These are phyloP conservation scores for Pelargonium cotyledonis DNA, from an alignment of 441 rosid species.

Conservation along the genomic window DNA sequence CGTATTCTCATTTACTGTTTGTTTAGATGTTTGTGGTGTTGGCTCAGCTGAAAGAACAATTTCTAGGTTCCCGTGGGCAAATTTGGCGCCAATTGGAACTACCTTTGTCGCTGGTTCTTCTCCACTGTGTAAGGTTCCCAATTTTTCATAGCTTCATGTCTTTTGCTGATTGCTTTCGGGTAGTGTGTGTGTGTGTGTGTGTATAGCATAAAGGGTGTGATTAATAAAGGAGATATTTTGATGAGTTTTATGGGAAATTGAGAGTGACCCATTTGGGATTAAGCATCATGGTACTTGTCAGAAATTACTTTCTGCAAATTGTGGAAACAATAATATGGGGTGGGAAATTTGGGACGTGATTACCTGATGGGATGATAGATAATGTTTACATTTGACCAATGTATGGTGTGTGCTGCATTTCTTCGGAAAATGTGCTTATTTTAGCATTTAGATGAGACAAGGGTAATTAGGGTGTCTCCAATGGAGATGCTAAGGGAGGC, in stretches of 20 bases:
- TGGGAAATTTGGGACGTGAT: background rate
- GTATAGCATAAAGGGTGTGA: background rate
- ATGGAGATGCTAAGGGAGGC: no score
- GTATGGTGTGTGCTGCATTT: background rate
- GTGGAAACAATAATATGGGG: background rate
- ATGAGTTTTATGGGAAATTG: no score
- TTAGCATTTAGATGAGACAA: background rate
- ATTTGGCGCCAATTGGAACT: background rate
- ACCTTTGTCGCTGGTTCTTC: background rate
- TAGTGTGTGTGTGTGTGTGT: background rate
- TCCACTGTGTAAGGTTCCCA: background rate
- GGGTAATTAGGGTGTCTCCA: no score
- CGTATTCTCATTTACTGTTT: background rate
- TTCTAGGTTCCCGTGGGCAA: background rate
- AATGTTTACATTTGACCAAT: no score
- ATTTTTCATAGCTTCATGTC: background rate
- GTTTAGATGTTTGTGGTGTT: background rate
- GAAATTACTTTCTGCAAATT: background rate
- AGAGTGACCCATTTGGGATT: background rate
- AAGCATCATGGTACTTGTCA: background rate
- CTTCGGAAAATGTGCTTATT: background rate
- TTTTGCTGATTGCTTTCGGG: background rate
- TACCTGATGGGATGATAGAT: background rate
- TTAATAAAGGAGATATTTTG: no score
- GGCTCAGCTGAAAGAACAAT: background rate